Base-by-base conservation (phyloP, 805 yeast genomes). In the Nakazawaea populi region DNA sequence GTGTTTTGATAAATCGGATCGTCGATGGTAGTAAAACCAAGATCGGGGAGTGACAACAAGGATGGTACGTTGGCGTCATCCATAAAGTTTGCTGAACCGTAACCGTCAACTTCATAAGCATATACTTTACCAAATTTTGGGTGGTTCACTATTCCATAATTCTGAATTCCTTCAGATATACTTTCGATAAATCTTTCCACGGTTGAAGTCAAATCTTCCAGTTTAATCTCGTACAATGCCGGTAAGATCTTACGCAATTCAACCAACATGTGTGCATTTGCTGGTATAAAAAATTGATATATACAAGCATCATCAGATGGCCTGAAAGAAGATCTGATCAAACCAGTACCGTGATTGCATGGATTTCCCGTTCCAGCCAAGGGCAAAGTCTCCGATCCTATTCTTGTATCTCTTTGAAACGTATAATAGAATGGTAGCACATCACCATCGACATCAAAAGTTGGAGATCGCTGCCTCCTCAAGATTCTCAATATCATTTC, bases 31-130 rank as follows among this genome's bases (percentile, higher is more conserved):
- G 80, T 57, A 62, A 78, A 86, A 0, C 96, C 95, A 60, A 87
- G 66, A 56, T 87, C 91, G 0, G 96, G 96, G 34, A 90, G 71
- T 1, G 96, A 79, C 40, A 89, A 69, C 35, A 88, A 65, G 1
- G 96, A 87, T 1, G 97, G 97, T 14, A 89, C 73, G 60, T 90
- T 90, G 27, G 96, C 96, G 66, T 89, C 97, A 65, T 89, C 96
- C 96, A 89, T 89, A 55, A 83, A 73, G 28, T 79, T 69, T 0
- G 75, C 55, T 30, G 94, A 74, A 2, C 96, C 96, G 61, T 76
- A 89, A 0, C 96, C 96, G 64, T 90, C 97, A 18, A 89, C 83
- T 64, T 89, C 97, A 59, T 83, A 89, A 0, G 97, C 96, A 58
- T 80, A 87, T 5, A 89, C 96, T 54, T 76, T 72, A 1, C 96